Conservation (phyloP, 2,329 filamentous ascomycete species). For the Microthyrium microscopicum region DNA sequence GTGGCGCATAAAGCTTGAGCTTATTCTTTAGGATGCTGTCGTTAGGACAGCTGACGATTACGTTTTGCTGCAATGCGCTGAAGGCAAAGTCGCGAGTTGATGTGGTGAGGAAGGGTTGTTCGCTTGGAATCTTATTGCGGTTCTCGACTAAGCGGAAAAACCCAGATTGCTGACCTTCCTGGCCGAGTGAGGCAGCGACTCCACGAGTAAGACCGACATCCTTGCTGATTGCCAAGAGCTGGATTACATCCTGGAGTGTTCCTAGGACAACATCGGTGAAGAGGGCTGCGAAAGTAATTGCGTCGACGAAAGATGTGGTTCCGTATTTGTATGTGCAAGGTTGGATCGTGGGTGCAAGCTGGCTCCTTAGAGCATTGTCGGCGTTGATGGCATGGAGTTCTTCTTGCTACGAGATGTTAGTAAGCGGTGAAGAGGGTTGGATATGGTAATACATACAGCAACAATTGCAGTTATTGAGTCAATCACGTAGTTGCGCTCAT, state of each 20-base stretch:
- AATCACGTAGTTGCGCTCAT: constrained; percentile 24
- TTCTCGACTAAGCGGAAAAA: constrained; percentile 44
- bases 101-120: constrained; percentile 51
- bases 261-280: constrained; percentile 56
- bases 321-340: constrained; percentile 54
- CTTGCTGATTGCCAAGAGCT: constrained; percentile 38
- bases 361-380: constrained; percentile 37
- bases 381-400: constrained; percentile 48
- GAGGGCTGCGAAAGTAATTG: constrained; percentile 43
- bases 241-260: constrained; percentile 46
- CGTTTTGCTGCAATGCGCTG: constrained; percentile 42
- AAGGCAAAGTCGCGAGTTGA: constrained; percentile 46
- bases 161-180: constrained; percentile 59
- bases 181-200: constrained; percentile 48
- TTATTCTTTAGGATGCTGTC: constrained; percentile 21
- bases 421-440: neutral
- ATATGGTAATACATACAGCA: constrained; percentile 15
- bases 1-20: constrained; percentile 38
- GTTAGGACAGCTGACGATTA: constrained; percentile 41
- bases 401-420: constrained; percentile 37
- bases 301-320: constrained; percentile 36
- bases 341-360: constrained; percentile 34
- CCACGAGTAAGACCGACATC: constrained; percentile 39
- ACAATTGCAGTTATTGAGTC: constrained; percentile 35
- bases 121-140: constrained; percentile 35